phyloP scores from a whole-genome alignment of 768 basidiomycete species.

The Boletus sp. region DNA sequence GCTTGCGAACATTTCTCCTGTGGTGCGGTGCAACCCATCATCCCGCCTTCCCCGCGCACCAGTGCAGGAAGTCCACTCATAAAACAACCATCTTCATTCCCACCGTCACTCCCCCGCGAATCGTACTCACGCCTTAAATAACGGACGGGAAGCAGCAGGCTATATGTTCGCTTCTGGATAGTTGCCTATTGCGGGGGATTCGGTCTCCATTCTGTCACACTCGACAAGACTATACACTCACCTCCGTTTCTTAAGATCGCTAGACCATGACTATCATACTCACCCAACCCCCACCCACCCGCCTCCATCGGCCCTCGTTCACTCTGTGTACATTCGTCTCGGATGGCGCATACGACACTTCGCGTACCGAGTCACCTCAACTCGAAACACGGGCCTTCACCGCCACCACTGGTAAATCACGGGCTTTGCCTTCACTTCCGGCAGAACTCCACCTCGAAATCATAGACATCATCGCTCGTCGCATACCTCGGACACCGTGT shows the following conservation, averaged over 20 bases:
- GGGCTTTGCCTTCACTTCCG: slow-evolving; percentile 20
- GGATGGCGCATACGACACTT: neutral
- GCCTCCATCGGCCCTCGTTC: slow-evolving; percentile 5
- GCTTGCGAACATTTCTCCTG: neutral
- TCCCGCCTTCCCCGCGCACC: slow-evolving; percentile 15
- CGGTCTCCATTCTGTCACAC: neutral
- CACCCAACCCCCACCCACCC: slow-evolving; percentile 4
- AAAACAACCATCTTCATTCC: slow-evolving; percentile 1
- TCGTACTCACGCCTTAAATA: neutral
- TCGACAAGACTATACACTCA: slow-evolving; percentile 9
- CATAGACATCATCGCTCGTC: slow-evolving; percentile 25
- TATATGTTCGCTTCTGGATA: neutral
- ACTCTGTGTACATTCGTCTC: neutral
- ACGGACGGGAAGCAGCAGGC: neutral
- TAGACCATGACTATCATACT: slow-evolving; percentile 14
- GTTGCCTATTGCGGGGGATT: slow-evolving; percentile 3
- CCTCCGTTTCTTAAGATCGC: neutral
- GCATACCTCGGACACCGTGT: slow-evolving; percentile 8
- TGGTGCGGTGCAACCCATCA: slow-evolving; percentile 7
- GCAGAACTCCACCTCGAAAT: slow-evolving; percentile 32
- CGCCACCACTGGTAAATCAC: slow-evolving; percentile 6
- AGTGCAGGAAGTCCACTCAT: slow-evolving; percentile 5
- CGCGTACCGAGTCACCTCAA: neutral
- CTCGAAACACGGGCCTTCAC: neutral
- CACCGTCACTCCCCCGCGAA: slow-evolving; percentile 2